A percentile compares a stretch with the other conserved stretches of the same genome.
phyloP scores from a whole-genome alignment of 306 rosid genomes.

The Bauhinia variegata region DNA sequence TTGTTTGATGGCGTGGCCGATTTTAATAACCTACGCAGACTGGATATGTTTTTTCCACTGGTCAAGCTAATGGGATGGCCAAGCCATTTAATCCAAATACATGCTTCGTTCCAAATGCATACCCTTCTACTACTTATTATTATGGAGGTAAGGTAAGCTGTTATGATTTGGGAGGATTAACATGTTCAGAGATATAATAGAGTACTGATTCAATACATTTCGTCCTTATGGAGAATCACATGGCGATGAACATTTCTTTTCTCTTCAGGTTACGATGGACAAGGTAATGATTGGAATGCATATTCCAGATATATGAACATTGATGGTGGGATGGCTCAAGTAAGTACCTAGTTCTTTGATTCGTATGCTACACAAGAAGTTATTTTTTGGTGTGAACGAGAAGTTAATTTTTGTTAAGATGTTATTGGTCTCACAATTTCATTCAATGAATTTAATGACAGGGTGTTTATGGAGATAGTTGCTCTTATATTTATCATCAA shows the following conservation, averaged over 20 bases:
- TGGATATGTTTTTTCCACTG: slow-evolving; percentile 38
- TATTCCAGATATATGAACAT: slow-evolving; percentile 43
- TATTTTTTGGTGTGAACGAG: no score
- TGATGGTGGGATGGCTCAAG: slow-evolving; percentile 55
- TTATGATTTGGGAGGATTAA: background rate
- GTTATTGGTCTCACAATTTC: no score
- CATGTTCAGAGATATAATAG: background rate
- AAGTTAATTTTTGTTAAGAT: no score
- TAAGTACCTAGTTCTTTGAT: slow-evolving; percentile 31
- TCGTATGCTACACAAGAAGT: background rate
- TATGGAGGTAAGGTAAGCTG: slow-evolving; percentile 65
- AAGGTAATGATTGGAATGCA: slow-evolving; percentile 43
- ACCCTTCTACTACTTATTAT: slow-evolving; percentile 45
- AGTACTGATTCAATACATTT: slow-evolving; percentile 1
- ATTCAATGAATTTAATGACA: slow-evolving; percentile 24
- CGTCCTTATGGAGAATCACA: slow-evolving; percentile 10
- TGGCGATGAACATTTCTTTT: background rate
- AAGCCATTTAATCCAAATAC: slow-evolving; percentile 54
- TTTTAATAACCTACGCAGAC: slow-evolving; percentile 27
- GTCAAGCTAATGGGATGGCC: slow-evolving; percentile 33
- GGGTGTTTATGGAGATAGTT: slow-evolving; percentile 54
- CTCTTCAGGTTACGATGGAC: slow-evolving; percentile 47
- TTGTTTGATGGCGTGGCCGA: background rate
- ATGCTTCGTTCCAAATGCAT: slow-evolving; percentile 40
- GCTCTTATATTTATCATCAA: slow-evolving; percentile 49